Base-by-base conservation (phyloP, 75 land plant species). In the Selaginella tamariscina region DNA sequence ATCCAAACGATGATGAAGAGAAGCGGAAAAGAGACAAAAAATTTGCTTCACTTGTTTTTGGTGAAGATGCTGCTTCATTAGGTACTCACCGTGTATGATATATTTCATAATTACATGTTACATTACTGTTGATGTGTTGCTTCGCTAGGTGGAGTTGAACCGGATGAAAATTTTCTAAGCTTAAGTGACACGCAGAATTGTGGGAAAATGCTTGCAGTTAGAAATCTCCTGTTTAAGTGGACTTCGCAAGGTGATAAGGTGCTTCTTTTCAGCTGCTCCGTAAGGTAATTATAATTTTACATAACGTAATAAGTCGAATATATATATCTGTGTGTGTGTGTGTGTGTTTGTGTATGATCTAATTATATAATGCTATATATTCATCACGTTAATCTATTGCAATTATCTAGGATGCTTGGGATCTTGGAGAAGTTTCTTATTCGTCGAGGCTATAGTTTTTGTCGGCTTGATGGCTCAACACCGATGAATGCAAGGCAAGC, bases 251-350 rank as follows among this genome's bases (percentile, higher is more conserved):
- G 96, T 24, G 91, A 93, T 77, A 93, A 93, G 69, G 72, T 93
- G 60, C 91, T 93, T 65, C 81, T 93, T 2, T 93, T 93, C 72
- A 89, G 96, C 69, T 86, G 86, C 71, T 93, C 98, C 57, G 98
- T 93, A n/a, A 89, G 89, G 97, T 92, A 31, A 65, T 60, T 60
- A 23, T 18, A 18, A 15, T 11, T 60, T 15, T 15, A 23, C 22
- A 15, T 60, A 18, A 60, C 23, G 9, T 18, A 15, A 11, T 15
- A 60, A 60, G 9, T 31, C 54, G 26, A 55, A 27, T 29, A 18
- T 72, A 66, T 27, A 24, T 27, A 24, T 59, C 31, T 62, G 24
- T 63, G 21, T 55, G 30, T n/a, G 28, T 65, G 13, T 8, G 33
- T 63, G 64, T 28, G 26, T 28, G 1, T 15, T 28, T 22, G 2